Evolutionary conservation across 2,329 filamentous ascomycete species (phyloP).

Genomic region (Aspergillus pseudotamarii): DNA sequence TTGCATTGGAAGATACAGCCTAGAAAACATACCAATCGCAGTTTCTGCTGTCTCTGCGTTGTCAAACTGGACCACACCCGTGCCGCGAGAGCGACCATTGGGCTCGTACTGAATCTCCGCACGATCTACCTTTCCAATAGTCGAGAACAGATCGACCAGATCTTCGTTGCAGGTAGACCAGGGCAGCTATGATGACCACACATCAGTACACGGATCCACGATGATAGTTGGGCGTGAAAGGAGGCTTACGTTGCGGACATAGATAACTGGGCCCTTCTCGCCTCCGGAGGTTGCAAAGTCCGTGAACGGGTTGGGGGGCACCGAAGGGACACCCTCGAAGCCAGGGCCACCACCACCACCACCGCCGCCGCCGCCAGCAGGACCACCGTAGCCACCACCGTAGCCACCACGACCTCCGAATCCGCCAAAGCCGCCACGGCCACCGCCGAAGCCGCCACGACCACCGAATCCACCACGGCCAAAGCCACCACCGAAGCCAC

Average conservation of each 20-base stretch:
- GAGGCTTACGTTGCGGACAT: constrained; percentile 89
- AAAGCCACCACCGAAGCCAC: constrained; percentile 49
- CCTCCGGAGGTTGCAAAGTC: constrained; percentile 86
- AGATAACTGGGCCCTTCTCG: constrained; percentile 82
- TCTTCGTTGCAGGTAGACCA: constrained; percentile 99
- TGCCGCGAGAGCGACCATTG: constrained; percentile 91
- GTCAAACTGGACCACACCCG: constrained; percentile 95
- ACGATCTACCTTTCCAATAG: constrained; percentile 95
- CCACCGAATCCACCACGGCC: constrained; percentile 62
- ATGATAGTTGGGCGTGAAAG: not conserved
- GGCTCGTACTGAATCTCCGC: constrained; percentile 99
- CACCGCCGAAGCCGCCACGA: constrained; percentile 50
- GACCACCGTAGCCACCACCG: constrained; percentile 50
- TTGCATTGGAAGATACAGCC: not conserved
- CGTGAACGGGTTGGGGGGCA: constrained; percentile 82
- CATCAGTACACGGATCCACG: not conserved
- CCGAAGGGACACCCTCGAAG: constrained; percentile 52
- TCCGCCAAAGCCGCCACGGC: constrained; percentile 57
- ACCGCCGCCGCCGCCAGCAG: constrained; percentile 31
- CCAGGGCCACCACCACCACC: constrained; percentile 47
- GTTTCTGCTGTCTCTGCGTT: constrained; percentile 82
- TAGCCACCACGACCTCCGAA: constrained; percentile 56
- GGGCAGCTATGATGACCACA: constrained; percentile 67
- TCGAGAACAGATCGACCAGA: constrained; percentile 92
- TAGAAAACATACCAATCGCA: constrained; percentile 66